Conservation (phyloP, 2,329 filamentous ascomycete genomes). For the Calonectria multiphialidica region DNA sequence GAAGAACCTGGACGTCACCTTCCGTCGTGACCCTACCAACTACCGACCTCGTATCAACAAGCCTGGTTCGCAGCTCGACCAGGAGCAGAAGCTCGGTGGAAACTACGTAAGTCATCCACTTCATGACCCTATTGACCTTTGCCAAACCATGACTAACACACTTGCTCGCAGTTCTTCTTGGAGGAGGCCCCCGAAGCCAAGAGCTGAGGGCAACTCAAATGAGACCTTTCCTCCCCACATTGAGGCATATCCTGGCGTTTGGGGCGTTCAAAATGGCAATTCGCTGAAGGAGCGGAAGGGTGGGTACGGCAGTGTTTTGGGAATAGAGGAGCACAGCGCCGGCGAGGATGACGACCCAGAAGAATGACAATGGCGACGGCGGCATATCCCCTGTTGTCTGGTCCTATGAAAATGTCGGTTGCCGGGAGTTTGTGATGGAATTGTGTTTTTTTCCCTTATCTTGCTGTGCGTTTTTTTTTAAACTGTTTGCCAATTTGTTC, state of each 20-base stretch:
- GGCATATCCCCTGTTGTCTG: constrained; percentile 76
- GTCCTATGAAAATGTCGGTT: constrained; percentile 59
- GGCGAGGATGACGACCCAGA: constrained; percentile 77
- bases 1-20: constrained; percentile 97
- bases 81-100: constrained; percentile 93
- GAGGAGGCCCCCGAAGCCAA: constrained; percentile 74
- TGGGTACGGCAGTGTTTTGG: constrained; percentile 47
- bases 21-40: constrained; percentile 96
- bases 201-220: constrained; percentile 61
- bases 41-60: constrained; percentile 99
- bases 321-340: constrained; percentile 60
- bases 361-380: constrained; percentile 69
- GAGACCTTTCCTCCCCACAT: constrained; percentile 47
- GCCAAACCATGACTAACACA: background rate
- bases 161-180: constrained; percentile 82
- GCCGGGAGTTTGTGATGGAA: constrained; percentile 8
- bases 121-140: background rate
- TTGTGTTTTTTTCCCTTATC: constrained; percentile 21
- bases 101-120: constrained; percentile 78
- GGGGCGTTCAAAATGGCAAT: constrained; percentile 62
- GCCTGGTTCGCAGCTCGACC: constrained; percentile 92
- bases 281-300: constrained; percentile 45
- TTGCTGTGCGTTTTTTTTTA: constrained; percentile 15
- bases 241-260: constrained; percentile 58
- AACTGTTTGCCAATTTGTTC: constrained; percentile 1